phyloP scores from a whole-genome alignment of 2,329 filamentous ascomycete species.

The Trichoderma harzianum region DNA sequence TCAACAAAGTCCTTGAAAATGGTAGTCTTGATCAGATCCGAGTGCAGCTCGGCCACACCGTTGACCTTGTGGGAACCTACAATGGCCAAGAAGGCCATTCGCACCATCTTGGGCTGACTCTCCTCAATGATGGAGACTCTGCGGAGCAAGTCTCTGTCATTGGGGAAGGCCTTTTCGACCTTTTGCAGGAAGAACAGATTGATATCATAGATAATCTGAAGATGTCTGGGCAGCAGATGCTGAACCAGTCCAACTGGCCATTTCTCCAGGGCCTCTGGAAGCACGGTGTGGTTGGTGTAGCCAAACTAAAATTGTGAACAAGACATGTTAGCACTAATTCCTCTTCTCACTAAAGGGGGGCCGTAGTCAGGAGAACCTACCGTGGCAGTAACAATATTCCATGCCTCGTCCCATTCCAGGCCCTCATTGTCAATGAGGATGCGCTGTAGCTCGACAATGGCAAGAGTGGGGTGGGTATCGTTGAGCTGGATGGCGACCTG shows the following conservation, averaged over 20 bases:
- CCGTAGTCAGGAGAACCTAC: constrained; percentile 40
- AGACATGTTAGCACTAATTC: not conserved
- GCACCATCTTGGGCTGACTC: constrained; percentile 93
- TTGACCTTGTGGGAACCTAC: constrained; percentile 99
- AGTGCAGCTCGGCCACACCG: constrained; percentile 95
- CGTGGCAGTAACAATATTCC: constrained; percentile 71
- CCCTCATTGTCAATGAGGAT: constrained; percentile 88
- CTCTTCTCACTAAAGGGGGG: not conserved
- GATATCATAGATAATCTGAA: constrained; percentile 98
- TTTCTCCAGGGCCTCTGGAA: constrained; percentile 95
- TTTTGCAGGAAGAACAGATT: constrained; percentile 89
- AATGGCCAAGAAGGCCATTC: constrained; percentile 93
- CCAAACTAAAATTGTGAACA: constrained; percentile 59
- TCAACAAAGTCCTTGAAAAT: constrained; percentile 98
- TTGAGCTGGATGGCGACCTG: constrained; percentile 98
- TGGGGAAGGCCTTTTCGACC: constrained; percentile 87
- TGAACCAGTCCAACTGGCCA: constrained; percentile 94
- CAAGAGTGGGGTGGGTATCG: constrained; percentile 94
- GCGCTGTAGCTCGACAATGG: constrained; percentile 91
- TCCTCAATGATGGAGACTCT: constrained; percentile 98
- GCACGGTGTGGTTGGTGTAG: constrained; percentile 97
- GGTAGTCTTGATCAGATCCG: constrained; percentile 96
- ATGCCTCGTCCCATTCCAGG: constrained; percentile 89
- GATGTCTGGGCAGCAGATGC: constrained; percentile 85
- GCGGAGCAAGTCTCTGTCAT: constrained; percentile 78